A percentile compares a stretch with the other conserved stretches of the same genome.
Evolutionary conservation across 2,329 filamentous ascomycete species (phyloP).

Genomic region (Verticillium nubilum): DNA sequence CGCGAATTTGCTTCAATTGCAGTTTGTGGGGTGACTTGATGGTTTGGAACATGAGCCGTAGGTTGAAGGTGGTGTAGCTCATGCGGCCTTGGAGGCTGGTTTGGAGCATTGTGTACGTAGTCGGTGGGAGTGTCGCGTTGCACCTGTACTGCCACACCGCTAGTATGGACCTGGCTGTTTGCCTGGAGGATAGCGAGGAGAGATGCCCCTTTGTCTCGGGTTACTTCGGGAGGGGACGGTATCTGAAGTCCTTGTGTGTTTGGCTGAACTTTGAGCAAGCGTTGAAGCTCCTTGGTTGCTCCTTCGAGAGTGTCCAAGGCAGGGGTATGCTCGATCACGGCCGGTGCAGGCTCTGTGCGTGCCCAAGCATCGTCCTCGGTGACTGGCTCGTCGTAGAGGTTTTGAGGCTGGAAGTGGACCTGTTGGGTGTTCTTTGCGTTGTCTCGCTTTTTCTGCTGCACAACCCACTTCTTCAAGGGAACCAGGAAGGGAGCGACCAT

Average conservation of each 20-base stretch:
- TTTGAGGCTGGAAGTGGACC: constrained; percentile 34
- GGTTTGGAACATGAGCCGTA: constrained; percentile 4
- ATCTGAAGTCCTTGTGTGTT: constrained; percentile 42
- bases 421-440: constrained; percentile 36
- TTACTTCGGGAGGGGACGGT: constrained; percentile 14
- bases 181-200: constrained; percentile 48
- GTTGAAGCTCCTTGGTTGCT: constrained; percentile 46
- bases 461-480: constrained; percentile 83
- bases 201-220: constrained; percentile 41
- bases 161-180: constrained; percentile 14
- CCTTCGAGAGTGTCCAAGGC: constrained; percentile 42
- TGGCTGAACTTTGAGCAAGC: constrained; percentile 50
- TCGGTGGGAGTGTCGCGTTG: constrained; percentile 52
- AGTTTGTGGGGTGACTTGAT: constrained; percentile 26
- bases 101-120: constrained; percentile 40
- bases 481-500: constrained; percentile 94
- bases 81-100: constrained; percentile 53
- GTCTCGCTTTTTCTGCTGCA: constrained; percentile 74
- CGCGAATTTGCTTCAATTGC: background rate
- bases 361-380: constrained; percentile 57
- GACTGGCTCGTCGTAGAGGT: constrained; percentile 48
- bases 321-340: constrained; percentile 24
- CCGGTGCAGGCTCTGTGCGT: constrained; percentile 23
- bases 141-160: constrained; percentile 18
- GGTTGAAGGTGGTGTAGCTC: constrained; percentile 30